Evolutionary conservation across 2,329 filamentous ascomycete species (phyloP), one percentile per base, ranked within the genome.

Genomic region (Cladophialophora chaetospira): DNA sequence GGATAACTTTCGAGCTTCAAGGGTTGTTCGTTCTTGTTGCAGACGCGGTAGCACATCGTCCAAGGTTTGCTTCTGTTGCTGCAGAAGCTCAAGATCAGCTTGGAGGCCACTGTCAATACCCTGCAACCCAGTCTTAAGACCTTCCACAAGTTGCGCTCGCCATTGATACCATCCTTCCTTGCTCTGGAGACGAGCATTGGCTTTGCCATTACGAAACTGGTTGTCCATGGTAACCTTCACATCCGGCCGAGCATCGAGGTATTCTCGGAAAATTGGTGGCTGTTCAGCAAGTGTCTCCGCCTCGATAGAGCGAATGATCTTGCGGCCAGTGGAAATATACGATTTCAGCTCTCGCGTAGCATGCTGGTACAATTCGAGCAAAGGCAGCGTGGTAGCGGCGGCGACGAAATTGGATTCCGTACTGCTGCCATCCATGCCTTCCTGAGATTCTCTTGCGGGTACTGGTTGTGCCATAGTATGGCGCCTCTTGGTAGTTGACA

Each of bases 101-200:
- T 84, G 82, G 84, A 99, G 90, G 17, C 87, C 90, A 55, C 88
- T 83, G 1, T 84, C 79, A 55, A 92, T 94, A 59, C 83, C 85
- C 53, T 88, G 72, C 2, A 97, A 82, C 3, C 89, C 92, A 65
- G 91, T 86, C 69, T 88, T 91, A 33, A 99, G 80, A 15, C 90
- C 88, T 54, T 91, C 81, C 26, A 89, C 86, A 21, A 97, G 81
- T 67, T 94, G 93, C 80, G 89, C 93, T 36, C 94, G 87, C 94
- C 94, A 99, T 68, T 93, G 88, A 71, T 99, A 99, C 94, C 94
- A 99, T 78, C 94, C 92, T 55, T 90, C 91, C 70, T 97, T 97
- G 75, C 93, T 97, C 49, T 92, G 79, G 11, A 97, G 80, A 23
- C 94, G 84, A 13, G 93, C 91, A 71, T 96, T 89, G 0, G 91